Conservation (phyloP, 2,329 filamentous ascomycete genomes). For the Aquanectria penicillioides region DNA sequence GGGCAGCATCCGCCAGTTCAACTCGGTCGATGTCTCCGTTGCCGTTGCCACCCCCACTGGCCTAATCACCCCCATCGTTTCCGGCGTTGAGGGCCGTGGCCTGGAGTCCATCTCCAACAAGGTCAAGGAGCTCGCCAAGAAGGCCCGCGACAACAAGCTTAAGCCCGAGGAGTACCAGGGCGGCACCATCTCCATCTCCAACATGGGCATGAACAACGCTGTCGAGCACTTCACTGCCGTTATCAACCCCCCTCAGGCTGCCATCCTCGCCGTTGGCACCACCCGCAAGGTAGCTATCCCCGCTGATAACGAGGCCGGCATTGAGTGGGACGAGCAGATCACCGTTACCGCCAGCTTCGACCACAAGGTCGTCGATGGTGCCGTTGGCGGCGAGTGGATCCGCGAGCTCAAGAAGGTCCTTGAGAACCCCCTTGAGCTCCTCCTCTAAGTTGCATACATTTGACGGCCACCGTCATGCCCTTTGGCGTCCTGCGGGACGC, state of each 20-base stretch:
- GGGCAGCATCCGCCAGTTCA: slow-evolving; percentile 92
- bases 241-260: slow-evolving; percentile 98
- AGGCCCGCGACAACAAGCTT: slow-evolving; percentile 95
- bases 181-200: slow-evolving; percentile 98
- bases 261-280: slow-evolving; percentile 93
- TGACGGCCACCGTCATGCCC: slow-evolving; percentile 16
- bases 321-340: slow-evolving; percentile 98
- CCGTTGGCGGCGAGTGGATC: slow-evolving; percentile 96
- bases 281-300: slow-evolving; percentile 96
- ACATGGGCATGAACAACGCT: slow-evolving; percentile 99
- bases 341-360: slow-evolving; percentile 95
- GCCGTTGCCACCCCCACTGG: slow-evolving; percentile 93
- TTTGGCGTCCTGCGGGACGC: slow-evolving; percentile 1
- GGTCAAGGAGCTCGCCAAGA: slow-evolving; percentile 97
- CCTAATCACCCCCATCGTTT: slow-evolving; percentile 97
- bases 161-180: slow-evolving; percentile 99
- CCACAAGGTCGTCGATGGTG: slow-evolving; percentile 98
- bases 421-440: slow-evolving; percentile 94
- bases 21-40: slow-evolving; percentile 92
- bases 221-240: slow-evolving; percentile 98
- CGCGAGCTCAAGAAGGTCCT: slow-evolving; percentile 96
- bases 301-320: slow-evolving; percentile 84
- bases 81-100: slow-evolving; percentile 85
- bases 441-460: slow-evolving; percentile 70
- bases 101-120: slow-evolving; percentile 87